Evolutionary conservation across 192 early-diverging fungal genomes (phyloP).

Genomic region (Rhizophagus sp.): DNA sequence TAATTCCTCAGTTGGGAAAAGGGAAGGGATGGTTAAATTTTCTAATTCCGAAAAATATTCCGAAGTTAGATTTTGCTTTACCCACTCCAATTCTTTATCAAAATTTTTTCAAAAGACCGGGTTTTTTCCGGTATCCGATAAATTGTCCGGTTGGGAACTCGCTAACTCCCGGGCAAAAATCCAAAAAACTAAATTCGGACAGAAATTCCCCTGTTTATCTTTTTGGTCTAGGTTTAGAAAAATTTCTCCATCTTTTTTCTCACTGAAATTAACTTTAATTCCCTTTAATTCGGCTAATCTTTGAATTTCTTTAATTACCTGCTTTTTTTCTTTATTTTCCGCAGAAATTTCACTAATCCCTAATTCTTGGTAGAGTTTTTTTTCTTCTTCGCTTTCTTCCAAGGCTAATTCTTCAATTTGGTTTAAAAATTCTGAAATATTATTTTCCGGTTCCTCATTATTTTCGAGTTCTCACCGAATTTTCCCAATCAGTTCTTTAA

Average conservation of each 20-base stretch:
- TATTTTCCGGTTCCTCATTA: too few relatives aligned
- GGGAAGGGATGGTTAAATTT: background rate
- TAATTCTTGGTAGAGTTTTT: slow-evolving; percentile 15
- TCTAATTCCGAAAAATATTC: background rate
- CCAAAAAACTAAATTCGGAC: slow-evolving; percentile 12
- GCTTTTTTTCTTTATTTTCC: background rate
- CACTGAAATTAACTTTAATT: background rate
- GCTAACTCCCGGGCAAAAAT: background rate
- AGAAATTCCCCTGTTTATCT: slow-evolving; percentile 13
- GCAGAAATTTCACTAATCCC: slow-evolving; percentile 20
- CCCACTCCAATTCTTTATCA: background rate
- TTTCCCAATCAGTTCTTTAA: too few relatives aligned
- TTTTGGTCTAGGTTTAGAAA: background rate
- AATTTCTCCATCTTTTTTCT: background rate
- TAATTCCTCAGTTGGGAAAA: slow-evolving; percentile 8
- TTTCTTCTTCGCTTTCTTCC: background rate
- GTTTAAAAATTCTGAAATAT: too few relatives aligned
- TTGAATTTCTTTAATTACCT: slow-evolving; percentile 7
- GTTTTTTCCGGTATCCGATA: background rate
- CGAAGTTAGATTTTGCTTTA: slow-evolving; percentile 16
- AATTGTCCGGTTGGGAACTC: too few relatives aligned
- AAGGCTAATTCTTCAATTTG: background rate
- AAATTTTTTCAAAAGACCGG: slow-evolving; percentile 10
- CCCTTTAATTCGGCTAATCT: background rate
- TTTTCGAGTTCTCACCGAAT: background rate